A percentile compares a stretch with the other conserved stretches of the same genome.
Conservation (phyloP, 2,329 filamentous ascomycete species). For the Cadophora sp. region DNA sequence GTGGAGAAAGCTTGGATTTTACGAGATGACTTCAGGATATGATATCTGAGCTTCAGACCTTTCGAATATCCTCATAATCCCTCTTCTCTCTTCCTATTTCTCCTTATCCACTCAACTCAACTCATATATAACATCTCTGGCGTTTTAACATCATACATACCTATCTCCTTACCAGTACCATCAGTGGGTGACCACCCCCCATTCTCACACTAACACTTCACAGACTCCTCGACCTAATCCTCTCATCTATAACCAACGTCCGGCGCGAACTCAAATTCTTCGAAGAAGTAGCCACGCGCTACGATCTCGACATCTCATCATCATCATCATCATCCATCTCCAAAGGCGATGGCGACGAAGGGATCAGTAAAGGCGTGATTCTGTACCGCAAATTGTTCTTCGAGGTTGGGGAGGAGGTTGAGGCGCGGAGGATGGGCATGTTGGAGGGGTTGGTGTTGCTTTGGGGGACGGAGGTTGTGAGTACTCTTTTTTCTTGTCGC, state of each 20-base stretch:
- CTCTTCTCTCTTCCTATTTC: background rate
- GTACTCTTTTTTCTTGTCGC: background rate
- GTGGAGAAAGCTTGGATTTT: background rate
- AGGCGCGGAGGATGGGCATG: constrained; percentile 16
- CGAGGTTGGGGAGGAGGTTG: constrained; percentile 38
- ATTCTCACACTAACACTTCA: background rate
- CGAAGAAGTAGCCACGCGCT: constrained; percentile 65
- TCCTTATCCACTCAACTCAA: background rate
- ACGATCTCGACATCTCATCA: constrained; percentile 56
- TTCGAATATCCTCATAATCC: background rate
- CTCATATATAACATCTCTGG: background rate
- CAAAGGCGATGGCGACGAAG: background rate
- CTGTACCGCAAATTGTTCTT: constrained; percentile 57
- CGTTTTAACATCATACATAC: no score
- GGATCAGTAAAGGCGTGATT: constrained; percentile 44
- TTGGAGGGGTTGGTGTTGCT: constrained; percentile 76
- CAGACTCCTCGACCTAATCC: constrained; percentile 65
- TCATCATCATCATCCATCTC: background rate
- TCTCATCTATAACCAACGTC: constrained; percentile 70
- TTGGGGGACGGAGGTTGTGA: constrained; percentile 73
- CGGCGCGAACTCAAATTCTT: constrained; percentile 73
- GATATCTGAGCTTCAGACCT: background rate
- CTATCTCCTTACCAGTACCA: no score
- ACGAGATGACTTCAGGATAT: background rate
- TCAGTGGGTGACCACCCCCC: no score